Evolutionary conservation across 2,329 filamentous ascomycete genomes (phyloP), one percentile per base, ranked within the genome.

Genomic region (Lachnellula subtilissima): DNA sequence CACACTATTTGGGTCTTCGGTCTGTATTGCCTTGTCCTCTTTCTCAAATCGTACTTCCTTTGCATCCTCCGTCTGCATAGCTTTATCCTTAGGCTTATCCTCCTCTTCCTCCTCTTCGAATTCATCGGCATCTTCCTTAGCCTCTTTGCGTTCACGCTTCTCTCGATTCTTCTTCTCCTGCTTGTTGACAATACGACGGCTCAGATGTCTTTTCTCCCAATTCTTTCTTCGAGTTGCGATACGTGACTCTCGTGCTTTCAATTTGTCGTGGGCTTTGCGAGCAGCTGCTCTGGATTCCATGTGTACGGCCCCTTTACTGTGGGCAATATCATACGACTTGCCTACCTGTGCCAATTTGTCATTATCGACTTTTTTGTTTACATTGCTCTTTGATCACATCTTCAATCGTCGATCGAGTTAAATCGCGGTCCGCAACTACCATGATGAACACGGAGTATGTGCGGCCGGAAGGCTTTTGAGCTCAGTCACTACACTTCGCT

Each of bases 311-410:
- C 79, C 81, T 67, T 84, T 84, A 70, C 75, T 78, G 63, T 85
- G 82, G 0, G 82, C 82, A 5, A 84, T 64, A 62, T 85, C 82
- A 57, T 85, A 85, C 0, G 81, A 78, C 40, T 77, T 75, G 2
- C 81, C 82, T 5, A 84, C 78, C 40, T 81, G 78, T 1, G 79
- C 76, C 2, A 85, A 72, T 68, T 85, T 85, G 46, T 83, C 80
- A 49, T 84, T 83, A 58, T 81, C 76, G 28, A 69, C 68, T 12
- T 79, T 79, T 75, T 1, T 69, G 64, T 49, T 73, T 68, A 55
- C 75, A 78, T 63, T 83, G 77, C 12, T 71, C 70, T 64, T 80
- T 79, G 23, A 85, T 76, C 1, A 85, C 79, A 1, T 83, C 77
- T 61, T 85, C 82, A 15, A 83, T 72, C 0, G 80, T 80, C 9